Percentiles rank a stretch among this genome's conserved stretches.
Conservation (phyloP, 805 yeast genomes). For the Wickerhamiella azyma region DNA sequence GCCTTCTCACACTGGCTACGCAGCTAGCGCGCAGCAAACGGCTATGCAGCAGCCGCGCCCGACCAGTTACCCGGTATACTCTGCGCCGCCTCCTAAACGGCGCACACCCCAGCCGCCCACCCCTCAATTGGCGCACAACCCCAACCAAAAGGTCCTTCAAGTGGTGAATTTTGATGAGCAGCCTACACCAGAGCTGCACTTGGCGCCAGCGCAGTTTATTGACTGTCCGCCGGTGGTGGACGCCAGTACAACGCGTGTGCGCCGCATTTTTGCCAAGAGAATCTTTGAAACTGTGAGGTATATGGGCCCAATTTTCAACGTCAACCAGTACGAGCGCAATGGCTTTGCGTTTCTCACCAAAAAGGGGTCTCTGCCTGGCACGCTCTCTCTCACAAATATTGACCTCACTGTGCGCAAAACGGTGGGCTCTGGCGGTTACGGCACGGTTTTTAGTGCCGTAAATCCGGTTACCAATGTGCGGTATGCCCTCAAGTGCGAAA, state of each 20-base stretch:
- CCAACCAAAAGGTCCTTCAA: slow-evolving; percentile 2
- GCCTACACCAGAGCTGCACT: background rate
- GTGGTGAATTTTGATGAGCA: slow-evolving; percentile 1
- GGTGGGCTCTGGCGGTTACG: slow-evolving; percentile 73
- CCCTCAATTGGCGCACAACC: background rate
- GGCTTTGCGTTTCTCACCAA: background rate
- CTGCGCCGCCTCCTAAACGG: background rate
- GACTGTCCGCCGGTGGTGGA: slow-evolving; percentile 7
- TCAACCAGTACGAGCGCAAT: background rate
- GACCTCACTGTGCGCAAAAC: slow-evolving; percentile 20
- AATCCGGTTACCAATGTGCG: slow-evolving; percentile 39
- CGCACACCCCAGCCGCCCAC: background rate
- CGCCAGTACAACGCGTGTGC: background rate
- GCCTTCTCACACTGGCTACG: background rate
- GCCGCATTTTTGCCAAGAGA: slow-evolving; percentile 2
- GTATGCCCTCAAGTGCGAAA: slow-evolving; percentile 60
- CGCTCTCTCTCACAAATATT: slow-evolving; percentile 2
- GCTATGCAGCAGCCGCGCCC: background rate
- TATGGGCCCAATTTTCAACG: background rate
- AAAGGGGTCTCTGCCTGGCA: background rate
- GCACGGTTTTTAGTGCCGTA: slow-evolving; percentile 56
- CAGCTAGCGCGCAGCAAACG: background rate
- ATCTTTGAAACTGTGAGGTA: background rate
- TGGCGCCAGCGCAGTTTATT: background rate
- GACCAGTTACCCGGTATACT: background rate